Evolutionary conservation across 768 basidiomycete species (phyloP).

Genomic region (Tricholomella constricta): DNA sequence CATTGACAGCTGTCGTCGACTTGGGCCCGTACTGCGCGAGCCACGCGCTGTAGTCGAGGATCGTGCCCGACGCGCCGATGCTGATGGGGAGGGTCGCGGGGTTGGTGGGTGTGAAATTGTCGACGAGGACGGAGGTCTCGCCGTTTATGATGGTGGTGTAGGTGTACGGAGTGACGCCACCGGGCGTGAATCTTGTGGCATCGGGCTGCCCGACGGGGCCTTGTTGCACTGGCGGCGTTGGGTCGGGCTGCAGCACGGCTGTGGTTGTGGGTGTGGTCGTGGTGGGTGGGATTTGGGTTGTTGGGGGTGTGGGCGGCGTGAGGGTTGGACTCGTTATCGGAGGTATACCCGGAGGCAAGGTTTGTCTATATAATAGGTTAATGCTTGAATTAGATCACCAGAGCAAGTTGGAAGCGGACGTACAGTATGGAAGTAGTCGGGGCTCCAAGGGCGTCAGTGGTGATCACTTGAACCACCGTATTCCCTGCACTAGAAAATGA

Average conservation of each 20-base stretch:
- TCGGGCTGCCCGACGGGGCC: conserved; percentile 63
- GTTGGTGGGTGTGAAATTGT: conserved; percentile 43
- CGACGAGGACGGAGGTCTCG: conserved; percentile 33
- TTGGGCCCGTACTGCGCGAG: conserved; percentile 29
- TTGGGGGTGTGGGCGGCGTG: conserved; percentile 20
- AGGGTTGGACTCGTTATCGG: conserved; percentile 24
- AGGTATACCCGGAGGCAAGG: conserved; percentile 15
- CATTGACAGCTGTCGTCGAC: conserved; percentile 10
- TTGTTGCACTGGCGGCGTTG: conserved; percentile 33
- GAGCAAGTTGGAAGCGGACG: neutral
- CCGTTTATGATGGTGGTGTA: conserved; percentile 52
- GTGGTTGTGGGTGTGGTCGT: conserved; percentile 20
- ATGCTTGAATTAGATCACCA: neutral
- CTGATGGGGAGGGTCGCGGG: conserved; percentile 28
- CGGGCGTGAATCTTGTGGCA: conserved; percentile 36
- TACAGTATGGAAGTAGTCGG: conserved; percentile 19
- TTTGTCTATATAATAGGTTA: conserved; percentile 19
- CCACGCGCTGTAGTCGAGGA: conserved; percentile 37
- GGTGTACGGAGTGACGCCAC: conserved; percentile 49
- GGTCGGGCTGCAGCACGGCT: no score
- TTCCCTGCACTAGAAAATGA: conserved; percentile 42
- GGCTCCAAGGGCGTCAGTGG: conserved; percentile 8
- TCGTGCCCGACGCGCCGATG: conserved; percentile 32
- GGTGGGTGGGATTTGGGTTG: conserved; percentile 3
- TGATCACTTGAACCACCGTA: conserved; percentile 49